Evolutionary conservation across 73 alveolate species (phyloP).

Genomic region (Stentor coeruleus): DNA sequence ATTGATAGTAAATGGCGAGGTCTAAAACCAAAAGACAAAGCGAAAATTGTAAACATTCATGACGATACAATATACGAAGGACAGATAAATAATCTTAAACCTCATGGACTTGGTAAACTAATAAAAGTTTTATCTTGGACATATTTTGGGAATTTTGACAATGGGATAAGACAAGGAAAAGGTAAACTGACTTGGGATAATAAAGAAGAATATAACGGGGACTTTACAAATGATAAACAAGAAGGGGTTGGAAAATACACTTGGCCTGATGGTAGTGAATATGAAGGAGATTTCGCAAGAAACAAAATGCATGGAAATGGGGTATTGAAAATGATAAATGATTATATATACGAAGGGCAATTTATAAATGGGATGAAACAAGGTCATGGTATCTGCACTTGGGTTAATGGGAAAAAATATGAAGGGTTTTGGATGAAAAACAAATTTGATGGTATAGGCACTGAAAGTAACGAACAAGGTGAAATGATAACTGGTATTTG

Average conservation of each 20-base stretch:
- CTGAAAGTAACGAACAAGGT: not conserved
- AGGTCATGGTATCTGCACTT: not conserved
- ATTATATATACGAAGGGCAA: not conserved
- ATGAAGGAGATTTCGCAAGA: constrained; percentile 21
- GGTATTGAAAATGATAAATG: not conserved
- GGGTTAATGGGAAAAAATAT: not conserved
- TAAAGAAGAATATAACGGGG: constrained; percentile 42
- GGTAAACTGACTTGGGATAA: not conserved
- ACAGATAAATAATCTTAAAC: no score
- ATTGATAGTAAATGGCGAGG: not conserved
- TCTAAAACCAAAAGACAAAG: not conserved
- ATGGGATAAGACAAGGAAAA: not conserved
- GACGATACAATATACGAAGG: not conserved
- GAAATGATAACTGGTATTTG: not conserved
- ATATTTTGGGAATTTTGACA: not conserved
- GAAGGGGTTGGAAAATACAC: constrained; percentile 44
- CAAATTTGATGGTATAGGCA: not conserved
- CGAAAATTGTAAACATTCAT: not conserved
- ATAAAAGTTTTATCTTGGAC: no score
- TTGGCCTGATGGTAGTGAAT: constrained; percentile 39
- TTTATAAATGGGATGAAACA: not conserved
- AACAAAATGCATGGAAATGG: not conserved
- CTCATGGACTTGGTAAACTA: not conserved
- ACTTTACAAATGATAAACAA: constrained; percentile 31
- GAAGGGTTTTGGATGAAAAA: not conserved